phyloP scores from a whole-genome alignment of 441 rosid genomes.

The Kokia cookei region DNA sequence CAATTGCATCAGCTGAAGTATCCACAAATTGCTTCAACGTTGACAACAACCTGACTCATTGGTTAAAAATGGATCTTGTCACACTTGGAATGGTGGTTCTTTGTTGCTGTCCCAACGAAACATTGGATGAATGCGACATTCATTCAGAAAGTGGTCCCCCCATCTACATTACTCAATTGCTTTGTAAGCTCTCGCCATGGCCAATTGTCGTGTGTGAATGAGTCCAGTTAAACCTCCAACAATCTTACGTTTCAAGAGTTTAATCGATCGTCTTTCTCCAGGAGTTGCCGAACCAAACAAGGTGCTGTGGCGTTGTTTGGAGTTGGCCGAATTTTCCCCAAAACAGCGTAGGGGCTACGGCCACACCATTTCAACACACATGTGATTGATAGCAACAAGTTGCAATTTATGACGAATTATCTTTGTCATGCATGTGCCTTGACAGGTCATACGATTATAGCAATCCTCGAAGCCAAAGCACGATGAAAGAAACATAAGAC shows the following conservation, averaged over 20 bases:
- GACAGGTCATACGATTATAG: not conserved
- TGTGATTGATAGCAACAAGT: not conserved
- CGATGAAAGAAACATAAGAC: too few species aligned
- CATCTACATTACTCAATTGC: too few species aligned
- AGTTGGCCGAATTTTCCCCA: not conserved
- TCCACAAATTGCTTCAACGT: not conserved
- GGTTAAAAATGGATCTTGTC: not conserved
- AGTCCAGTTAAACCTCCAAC: too few species aligned
- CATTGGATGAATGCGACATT: not conserved
- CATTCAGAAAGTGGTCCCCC: not conserved
- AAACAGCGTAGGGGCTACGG: too few species aligned
- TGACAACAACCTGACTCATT: not conserved
- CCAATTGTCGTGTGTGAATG: too few species aligned
- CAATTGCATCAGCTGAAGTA: not conserved
- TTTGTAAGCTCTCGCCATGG: too few species aligned
- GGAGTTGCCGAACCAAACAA: not conserved
- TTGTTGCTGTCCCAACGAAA: not conserved
- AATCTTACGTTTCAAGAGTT: too few species aligned
- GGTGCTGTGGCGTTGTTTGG: not conserved
- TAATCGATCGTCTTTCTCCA: not conserved
- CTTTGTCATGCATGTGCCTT: not conserved
- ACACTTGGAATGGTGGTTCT: not conserved
- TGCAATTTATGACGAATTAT: not conserved
- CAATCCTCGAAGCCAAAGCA: too few species aligned
- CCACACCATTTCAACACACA: not conserved